Percentiles rank a stretch among this genome's conserved stretches.
Conservation (phyloP, 306 rosid species). For the Erythrophleum fordii region DNA sequence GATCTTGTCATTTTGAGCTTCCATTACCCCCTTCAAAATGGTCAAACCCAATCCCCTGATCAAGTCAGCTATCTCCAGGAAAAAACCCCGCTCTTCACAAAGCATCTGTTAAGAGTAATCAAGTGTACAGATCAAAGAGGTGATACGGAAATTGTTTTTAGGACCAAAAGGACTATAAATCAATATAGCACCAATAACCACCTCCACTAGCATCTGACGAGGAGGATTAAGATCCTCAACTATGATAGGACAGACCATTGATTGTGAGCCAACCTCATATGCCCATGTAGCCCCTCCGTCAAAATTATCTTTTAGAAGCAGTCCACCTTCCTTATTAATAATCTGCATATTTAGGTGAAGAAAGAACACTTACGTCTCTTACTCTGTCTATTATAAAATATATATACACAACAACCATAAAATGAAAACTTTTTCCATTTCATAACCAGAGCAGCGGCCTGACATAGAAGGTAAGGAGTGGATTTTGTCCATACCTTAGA, state of each 20-base stretch:
- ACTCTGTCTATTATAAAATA: not conserved
- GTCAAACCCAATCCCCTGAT: constrained; percentile 92
- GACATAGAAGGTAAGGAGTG: not conserved
- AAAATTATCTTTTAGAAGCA: constrained; percentile 75
- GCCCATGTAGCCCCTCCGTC: constrained; percentile 99
- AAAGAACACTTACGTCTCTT: constrained; percentile 12
- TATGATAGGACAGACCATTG: constrained; percentile 89
- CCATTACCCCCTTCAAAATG: constrained; percentile 93
- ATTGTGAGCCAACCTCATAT: constrained; percentile 86
- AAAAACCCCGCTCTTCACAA: constrained; percentile 93
- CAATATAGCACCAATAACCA: constrained; percentile 33
- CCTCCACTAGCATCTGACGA: constrained; percentile 98
- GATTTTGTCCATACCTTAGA: constrained; percentile 67
- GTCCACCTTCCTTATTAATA: constrained; percentile 80
- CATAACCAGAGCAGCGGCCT: not conserved
- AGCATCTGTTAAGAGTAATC: constrained; percentile 67
- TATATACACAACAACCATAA: not conserved
- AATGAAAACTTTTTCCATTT: not conserved
- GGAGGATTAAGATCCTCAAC: constrained; percentile 94
- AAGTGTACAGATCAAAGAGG: constrained; percentile 1
- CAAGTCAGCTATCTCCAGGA: constrained; percentile 91
- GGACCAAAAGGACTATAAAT: not conserved
- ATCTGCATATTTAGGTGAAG: constrained; percentile 57
- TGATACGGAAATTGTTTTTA: not conserved
- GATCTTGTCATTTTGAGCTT: constrained; percentile 85